A percentile compares a stretch with the other conserved stretches of the same genome.
Evolutionary conservation across 768 basidiomycete genomes (phyloP).

Genomic region (Panaeolus papilionaceus): DNA sequence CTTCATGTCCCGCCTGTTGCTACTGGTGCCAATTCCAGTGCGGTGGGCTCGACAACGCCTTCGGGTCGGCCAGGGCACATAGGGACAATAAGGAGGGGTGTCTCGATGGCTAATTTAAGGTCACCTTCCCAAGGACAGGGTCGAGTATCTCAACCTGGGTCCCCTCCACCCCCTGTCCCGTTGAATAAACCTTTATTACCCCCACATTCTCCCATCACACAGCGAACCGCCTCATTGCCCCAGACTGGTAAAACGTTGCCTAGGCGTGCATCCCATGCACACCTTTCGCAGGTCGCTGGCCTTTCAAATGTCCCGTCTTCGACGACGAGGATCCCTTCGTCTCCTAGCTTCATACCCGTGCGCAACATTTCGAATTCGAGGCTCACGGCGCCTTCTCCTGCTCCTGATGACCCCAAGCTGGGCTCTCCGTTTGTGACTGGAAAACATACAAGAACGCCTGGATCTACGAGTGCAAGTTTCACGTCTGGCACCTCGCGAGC

Average conservation of each 20-base stretch:
- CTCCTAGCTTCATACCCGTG: conserved; percentile 27
- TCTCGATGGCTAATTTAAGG: conserved; percentile 27
- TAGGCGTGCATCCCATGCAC: conserved; percentile 29
- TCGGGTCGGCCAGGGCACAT: conserved; percentile 3
- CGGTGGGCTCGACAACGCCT: neutral
- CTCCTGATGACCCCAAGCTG: neutral
- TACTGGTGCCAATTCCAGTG: neutral
- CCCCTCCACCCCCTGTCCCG: conserved; percentile 16
- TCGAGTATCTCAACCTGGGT: conserved; percentile 16
- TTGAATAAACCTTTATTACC: conserved; percentile 1
- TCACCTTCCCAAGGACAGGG: conserved; percentile 16
- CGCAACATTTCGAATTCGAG: conserved; percentile 19
- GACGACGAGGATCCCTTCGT: conserved; percentile 4
- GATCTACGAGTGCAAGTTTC: neutral
- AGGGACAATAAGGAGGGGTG: conserved; percentile 21
- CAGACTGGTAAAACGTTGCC: conserved; percentile 14
- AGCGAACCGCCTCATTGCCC: neutral
- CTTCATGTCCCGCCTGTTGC: neutral
- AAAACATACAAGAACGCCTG: conserved; percentile 20
- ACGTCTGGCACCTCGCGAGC: neutral
- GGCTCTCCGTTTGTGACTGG: conserved; percentile 19
- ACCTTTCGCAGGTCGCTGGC: conserved; percentile 20
- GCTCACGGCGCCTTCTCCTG: conserved; percentile 8
- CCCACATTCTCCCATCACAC: conserved; percentile 11
- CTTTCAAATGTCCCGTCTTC: neutral